Evolutionary conservation across 164 flowering plant species (phyloP).

Genomic region (Nymphaea thermarum): DNA sequence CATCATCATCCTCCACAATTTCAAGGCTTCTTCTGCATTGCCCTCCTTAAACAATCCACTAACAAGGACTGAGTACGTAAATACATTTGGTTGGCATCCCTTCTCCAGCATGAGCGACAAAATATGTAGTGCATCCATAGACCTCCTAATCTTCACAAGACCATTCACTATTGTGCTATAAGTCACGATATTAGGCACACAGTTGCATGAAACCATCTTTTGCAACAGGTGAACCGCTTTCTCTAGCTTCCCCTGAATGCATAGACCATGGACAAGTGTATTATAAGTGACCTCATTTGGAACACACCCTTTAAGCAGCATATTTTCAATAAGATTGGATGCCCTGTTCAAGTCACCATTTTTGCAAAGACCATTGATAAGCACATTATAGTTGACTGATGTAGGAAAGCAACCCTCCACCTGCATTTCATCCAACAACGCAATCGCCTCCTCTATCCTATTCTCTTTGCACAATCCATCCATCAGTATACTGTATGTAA

Average conservation of each 20-base stretch:
- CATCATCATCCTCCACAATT: slow-evolving; percentile 50
- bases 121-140: slow-evolving; percentile 34
- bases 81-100: slow-evolving; percentile 43
- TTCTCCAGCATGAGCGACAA: slow-evolving; percentile 52
- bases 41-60: slow-evolving; percentile 80
- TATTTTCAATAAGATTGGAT: slow-evolving; percentile 65
- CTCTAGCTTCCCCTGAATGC: slow-evolving; percentile 65
- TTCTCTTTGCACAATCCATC: slow-evolving; percentile 76
- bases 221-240: slow-evolving; percentile 58
- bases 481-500: slow-evolving; percentile 77
- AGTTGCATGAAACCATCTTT: slow-evolving; percentile 51
- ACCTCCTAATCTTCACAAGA: slow-evolving; percentile 60
- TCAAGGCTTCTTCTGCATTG: slow-evolving; percentile 41
- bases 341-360: slow-evolving; percentile 64
- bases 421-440: slow-evolving; percentile 90
- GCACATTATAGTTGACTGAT: slow-evolving; percentile 46
- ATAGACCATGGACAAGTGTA: slow-evolving; percentile 67
- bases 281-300: slow-evolving; percentile 80
- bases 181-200: slow-evolving; percentile 58
- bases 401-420: slow-evolving; percentile 67
- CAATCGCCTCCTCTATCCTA: slow-evolving; percentile 72
- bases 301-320: slow-evolving; percentile 79
- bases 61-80: slow-evolving; percentile 56
- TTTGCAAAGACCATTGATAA: slow-evolving; percentile 71
- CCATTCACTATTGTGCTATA: slow-evolving; percentile 77